Percentiles rank a stretch among this genome's conserved stretches.
phyloP scores from a whole-genome alignment of 768 basidiomycete genomes.

The Cystobasidium ongulense region DNA sequence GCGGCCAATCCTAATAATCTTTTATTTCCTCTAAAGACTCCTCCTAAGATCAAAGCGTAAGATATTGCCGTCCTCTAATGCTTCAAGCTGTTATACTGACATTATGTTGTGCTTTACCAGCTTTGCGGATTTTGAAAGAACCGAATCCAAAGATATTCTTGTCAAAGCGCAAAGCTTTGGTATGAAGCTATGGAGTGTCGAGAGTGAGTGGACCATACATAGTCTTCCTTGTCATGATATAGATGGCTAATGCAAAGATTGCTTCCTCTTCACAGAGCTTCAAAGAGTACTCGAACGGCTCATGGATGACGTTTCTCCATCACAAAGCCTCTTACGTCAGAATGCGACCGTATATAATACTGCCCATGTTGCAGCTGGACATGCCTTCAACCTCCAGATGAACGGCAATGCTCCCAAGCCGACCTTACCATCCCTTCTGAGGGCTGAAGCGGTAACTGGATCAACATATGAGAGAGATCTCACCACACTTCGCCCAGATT shows the following conservation, averaged over 20 bases:
- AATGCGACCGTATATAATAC: background rate
- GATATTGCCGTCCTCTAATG: too few relatives aligned
- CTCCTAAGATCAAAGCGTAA: conserved; percentile 29
- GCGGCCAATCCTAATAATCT: background rate
- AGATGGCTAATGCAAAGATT: background rate
- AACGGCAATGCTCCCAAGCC: conserved; percentile 35
- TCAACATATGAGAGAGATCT: conserved; percentile 82
- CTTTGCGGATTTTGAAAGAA: background rate
- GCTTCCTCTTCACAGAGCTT: conserved; percentile 43
- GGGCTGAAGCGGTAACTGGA: conserved; percentile 77
- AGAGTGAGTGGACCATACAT: conserved; percentile 45
- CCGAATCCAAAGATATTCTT: conserved; percentile 51
- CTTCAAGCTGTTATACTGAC: too few relatives aligned
- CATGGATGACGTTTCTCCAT: conserved; percentile 38
- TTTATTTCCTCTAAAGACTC: conserved; percentile 1
- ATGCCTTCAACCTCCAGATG: background rate
- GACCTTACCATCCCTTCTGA: conserved; percentile 50
- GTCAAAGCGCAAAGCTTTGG: conserved; percentile 61
- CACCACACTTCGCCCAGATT: conserved; percentile 75
- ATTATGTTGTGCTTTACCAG: background rate
- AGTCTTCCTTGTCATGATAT: background rate
- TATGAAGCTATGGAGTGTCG: conserved; percentile 78
- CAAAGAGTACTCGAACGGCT: conserved; percentile 44
- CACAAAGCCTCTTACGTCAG: conserved; percentile 40
- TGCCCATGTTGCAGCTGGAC: background rate